phyloP scores from a whole-genome alignment of 2,329 filamentous ascomycete genomes.

The Fusarium kyushuense region DNA sequence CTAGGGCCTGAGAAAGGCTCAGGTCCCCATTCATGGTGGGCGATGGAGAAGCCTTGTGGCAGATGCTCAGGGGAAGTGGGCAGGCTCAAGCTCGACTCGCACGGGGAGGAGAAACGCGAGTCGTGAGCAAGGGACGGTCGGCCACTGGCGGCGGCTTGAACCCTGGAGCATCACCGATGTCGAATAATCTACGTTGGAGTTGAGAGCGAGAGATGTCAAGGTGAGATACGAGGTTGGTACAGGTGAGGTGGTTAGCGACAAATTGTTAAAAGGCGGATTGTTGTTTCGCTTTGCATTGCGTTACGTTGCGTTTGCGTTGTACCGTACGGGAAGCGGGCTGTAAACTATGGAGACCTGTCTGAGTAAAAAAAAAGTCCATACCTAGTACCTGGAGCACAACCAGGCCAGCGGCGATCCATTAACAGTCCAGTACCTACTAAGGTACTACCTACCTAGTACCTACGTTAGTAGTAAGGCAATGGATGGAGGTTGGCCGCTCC shows the following conservation, averaged over 20 bases:
- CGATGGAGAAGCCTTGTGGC: slow-evolving; percentile 42
- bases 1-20: slow-evolving; percentile 90
- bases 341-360: slow-evolving; percentile 7
- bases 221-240: not conserved
- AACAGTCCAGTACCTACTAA: not conserved
- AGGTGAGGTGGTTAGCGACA: slow-evolving; percentile 37
- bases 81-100: slow-evolving; percentile 40
- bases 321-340: slow-evolving; percentile 8
- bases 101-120: slow-evolving; percentile 37
- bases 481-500: not conserved
- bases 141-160: slow-evolving; percentile 44
- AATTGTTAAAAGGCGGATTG: slow-evolving; percentile 17
- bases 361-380: not conserved
- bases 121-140: slow-evolving; percentile 45
- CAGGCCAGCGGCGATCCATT: slow-evolving; percentile 15
- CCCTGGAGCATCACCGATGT: slow-evolving; percentile 47
- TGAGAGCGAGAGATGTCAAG: slow-evolving; percentile 11
- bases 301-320: slow-evolving; percentile 7
- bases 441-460: too few relatives aligned
- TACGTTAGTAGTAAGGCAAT: too few relatives aligned
- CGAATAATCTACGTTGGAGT: slow-evolving; percentile 30
- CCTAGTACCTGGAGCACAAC: slow-evolving; percentile 2
- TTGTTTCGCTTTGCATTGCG: slow-evolving; percentile 12
- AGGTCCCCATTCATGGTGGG: slow-evolving; percentile 88
- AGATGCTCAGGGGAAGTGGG: slow-evolving; percentile 45